Evolutionary conservation across 108 stramenopile species (phyloP).

Genomic region (Fistulifera solaris): DNA sequence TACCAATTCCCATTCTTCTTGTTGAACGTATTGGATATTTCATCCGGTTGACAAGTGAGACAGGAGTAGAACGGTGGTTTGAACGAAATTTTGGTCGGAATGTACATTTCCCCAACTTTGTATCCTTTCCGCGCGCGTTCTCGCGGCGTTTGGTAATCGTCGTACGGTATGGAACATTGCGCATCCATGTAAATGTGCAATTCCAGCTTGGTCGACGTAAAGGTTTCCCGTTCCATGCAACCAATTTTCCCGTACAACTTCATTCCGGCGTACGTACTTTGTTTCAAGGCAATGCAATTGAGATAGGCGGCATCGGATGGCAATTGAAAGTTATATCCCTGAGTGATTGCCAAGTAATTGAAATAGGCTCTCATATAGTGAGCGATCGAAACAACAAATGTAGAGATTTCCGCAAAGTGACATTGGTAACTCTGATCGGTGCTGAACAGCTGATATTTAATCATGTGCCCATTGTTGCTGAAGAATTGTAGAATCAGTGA

Average conservation of each 20-base stretch:
- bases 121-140: constrained; percentile 52
- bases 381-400: constrained; percentile 83
- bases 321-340: constrained; percentile 61
- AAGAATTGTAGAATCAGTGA: constrained; percentile 10
- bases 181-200: constrained; percentile 73
- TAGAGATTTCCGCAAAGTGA: constrained; percentile 62
- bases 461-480: constrained; percentile 86
- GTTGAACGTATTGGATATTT: constrained; percentile 63
- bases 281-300: constrained; percentile 31
- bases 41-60: constrained; percentile 41
- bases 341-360: constrained; percentile 66
- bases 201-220: constrained; percentile 70
- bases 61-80: constrained; percentile 77
- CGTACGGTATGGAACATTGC: constrained; percentile 47
- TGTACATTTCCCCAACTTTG: constrained; percentile 36
- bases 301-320: constrained; percentile 74
- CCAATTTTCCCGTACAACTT: constrained; percentile 81
- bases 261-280: constrained; percentile 18
- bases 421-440: constrained; percentile 60
- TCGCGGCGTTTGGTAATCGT: constrained; percentile 36
- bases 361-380: constrained; percentile 87
- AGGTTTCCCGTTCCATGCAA: constrained; percentile 73
- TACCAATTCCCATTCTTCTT: constrained; percentile 65
- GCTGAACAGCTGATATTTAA: constrained; percentile 76
- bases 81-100: constrained; percentile 63